Evolutionary conservation across 2,329 filamentous ascomycete species (phyloP).

Genomic region (Aureobasidium zeae): DNA sequence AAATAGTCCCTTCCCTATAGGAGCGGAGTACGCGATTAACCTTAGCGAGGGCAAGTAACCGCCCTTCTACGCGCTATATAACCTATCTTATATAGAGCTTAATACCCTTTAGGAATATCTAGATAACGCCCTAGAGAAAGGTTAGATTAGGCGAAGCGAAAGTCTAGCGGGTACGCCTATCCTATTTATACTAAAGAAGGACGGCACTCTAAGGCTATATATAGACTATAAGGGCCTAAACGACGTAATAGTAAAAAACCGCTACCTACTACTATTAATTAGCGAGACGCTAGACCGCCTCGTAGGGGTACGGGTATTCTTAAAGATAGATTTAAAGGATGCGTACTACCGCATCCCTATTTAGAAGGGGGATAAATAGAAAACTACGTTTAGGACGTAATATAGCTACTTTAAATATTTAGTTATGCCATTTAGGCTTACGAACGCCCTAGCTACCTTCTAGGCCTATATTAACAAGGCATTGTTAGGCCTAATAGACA

Average conservation of each 20-base stretch:
- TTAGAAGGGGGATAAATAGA: constrained; percentile 20
- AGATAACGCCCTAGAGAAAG: too few relatives aligned
- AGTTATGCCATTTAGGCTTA: constrained; percentile 24
- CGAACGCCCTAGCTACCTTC: constrained; percentile 22
- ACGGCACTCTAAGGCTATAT: constrained; percentile 21
- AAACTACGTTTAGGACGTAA: constrained; percentile 20
- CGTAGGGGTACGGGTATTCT: constrained; percentile 17
- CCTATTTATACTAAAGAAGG: constrained; percentile 20
- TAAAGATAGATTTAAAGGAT: constrained; percentile 22
- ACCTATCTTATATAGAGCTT: too few relatives aligned
- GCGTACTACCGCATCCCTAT: constrained; percentile 24
- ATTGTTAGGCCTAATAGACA: constrained; percentile 17
- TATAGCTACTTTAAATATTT: constrained; percentile 23
- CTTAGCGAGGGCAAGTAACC: too few relatives aligned
- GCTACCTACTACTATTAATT: constrained; percentile 24
- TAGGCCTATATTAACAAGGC: constrained; percentile 24
- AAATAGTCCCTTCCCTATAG: too few relatives aligned
- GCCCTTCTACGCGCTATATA: too few relatives aligned
- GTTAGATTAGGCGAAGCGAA: too few relatives aligned
- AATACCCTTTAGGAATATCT: too few relatives aligned
- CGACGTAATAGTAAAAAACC: constrained; percentile 27
- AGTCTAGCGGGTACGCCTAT: constrained; percentile 17
- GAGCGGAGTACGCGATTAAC: too few relatives aligned
- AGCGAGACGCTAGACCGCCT: constrained; percentile 22
- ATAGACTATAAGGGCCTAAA: constrained; percentile 29